Percentiles rank a stretch among this genome's conserved stretches.
These are phyloP conservation scores for Aaosphaeria pasadenensis DNA, from an alignment of 2,329 filamentous ascomycete genomes.

Conservation along the genomic window DNA sequence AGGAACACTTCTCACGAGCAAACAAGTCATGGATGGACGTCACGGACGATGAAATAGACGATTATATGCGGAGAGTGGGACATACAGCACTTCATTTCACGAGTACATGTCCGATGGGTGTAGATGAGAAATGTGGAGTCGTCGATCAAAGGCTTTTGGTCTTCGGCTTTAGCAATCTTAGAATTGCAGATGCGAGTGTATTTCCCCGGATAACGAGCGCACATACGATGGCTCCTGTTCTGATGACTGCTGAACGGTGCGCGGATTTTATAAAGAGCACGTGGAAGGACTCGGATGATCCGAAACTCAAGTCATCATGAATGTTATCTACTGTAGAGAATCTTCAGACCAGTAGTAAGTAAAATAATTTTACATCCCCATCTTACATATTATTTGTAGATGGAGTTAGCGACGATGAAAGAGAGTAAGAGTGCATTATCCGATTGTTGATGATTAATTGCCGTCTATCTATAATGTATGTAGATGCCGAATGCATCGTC, in stretches of 20 bases:
- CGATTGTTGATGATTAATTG: no score
- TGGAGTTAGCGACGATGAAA: no score
- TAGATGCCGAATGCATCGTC: no score
- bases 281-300: neutral
- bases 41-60: slow-evolving; percentile 8
- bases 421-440: no score
- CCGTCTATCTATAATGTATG: no score
- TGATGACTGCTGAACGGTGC: slow-evolving; percentile 28
- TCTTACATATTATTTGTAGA: no score
- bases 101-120: slow-evolving; percentile 30
- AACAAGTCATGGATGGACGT: slow-evolving; percentile 8
- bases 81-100: slow-evolving; percentile 10
- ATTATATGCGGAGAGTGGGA: slow-evolving; percentile 9
- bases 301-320: no score
- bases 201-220: slow-evolving; percentile 17
- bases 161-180: slow-evolving; percentile 22
- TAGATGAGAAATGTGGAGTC: slow-evolving; percentile 15
- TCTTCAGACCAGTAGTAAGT: no score
- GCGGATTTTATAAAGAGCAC: slow-evolving; percentile 13
- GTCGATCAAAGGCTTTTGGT: slow-evolving; percentile 21
- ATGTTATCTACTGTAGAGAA: no score
- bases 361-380: no score
- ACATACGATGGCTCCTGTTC: slow-evolving; percentile 19
- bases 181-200: slow-evolving; percentile 29
- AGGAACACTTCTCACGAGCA: no score